These are phyloP conservation scores for Amoebophrya sp. DNA, from an alignment of 169 alveolate species.

Conservation along the genomic window DNA sequence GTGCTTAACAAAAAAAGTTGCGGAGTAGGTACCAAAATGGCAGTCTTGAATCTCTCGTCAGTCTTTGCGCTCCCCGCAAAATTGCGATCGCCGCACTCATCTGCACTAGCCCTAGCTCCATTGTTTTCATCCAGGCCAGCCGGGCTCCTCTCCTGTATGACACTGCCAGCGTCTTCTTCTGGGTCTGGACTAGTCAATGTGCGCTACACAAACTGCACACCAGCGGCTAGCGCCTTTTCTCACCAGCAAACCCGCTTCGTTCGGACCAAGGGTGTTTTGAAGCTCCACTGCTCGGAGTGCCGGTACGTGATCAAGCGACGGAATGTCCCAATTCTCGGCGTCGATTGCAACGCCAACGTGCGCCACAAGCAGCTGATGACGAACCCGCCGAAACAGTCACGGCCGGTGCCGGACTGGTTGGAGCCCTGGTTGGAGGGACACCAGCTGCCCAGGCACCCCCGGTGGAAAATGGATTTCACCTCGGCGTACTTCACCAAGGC, in stretches of 20 bases:
- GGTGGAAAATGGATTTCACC: slow-evolving; percentile 49
- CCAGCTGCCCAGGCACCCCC: slow-evolving; percentile 67
- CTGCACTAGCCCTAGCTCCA: too few relatives aligned
- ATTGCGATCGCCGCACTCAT: too few relatives aligned
- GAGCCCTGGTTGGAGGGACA: slow-evolving; percentile 65
- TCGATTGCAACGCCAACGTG: slow-evolving; percentile 75
- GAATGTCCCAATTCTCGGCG: slow-evolving; percentile 76
- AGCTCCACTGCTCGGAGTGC: slow-evolving; percentile 70
- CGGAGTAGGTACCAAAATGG: too few relatives aligned
- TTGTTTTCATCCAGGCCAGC: too few relatives aligned
- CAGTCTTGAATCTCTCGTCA: too few relatives aligned
- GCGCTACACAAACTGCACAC: too few relatives aligned
- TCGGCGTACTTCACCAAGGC: too few relatives aligned
- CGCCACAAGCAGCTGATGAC: slow-evolving; percentile 72
- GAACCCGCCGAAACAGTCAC: slow-evolving; percentile 68
- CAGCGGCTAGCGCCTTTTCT: not conserved
- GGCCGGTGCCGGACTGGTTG: slow-evolving; percentile 73
- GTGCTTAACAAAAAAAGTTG: too few relatives aligned
- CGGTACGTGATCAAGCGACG: slow-evolving; percentile 70
- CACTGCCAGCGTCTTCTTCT: too few relatives aligned
- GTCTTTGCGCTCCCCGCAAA: too few relatives aligned
- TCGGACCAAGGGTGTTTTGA: slow-evolving; percentile 55
- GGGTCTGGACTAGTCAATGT: too few relatives aligned
- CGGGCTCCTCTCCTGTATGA: too few relatives aligned
- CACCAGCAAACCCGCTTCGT: not conserved